Base-by-base conservation (phyloP, 139 green algal species). In the Monoraphidium neglectum region DNA sequence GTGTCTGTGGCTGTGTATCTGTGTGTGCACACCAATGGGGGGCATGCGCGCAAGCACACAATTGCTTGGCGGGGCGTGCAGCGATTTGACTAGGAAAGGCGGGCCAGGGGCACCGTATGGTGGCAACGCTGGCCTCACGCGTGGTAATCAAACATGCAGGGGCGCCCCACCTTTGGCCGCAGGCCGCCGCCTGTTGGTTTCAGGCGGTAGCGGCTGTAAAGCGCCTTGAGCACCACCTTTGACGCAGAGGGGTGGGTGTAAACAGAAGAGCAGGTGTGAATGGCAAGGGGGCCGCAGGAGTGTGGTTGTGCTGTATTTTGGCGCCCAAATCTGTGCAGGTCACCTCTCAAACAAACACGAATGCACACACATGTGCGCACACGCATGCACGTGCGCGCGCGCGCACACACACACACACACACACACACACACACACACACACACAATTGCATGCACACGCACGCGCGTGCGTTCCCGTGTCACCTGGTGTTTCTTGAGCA, bases 101-200 rank as follows among this genome's bases (percentile, higher is more conserved):
- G n/a, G n/a, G n/a, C n/a, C n/a, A n/a, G n/a, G n/a, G n/a, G n/a
- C n/a, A n/a, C n/a, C n/a, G n/a, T n/a, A n/a, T n/a, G n/a, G n/a
- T n/a, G n/a, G n/a, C n/a, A n/a, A n/a, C n/a, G n/a, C n/a, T n/a
- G n/a, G n/a, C n/a, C n/a, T n/a, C n/a, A n/a, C n/a, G n/a, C n/a
- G n/a, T n/a, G n/a, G n/a, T n/a, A n/a, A n/a, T n/a, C n/a, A n/a
- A n/a, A n/a, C n/a, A n/a, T n/a, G n/a, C n/a, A n/a, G n/a, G n/a
- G 49, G 35, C 54, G 63, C 33, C 93, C 47, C 69, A 87, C 78
- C 84, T 93, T 95, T 72, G 83, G 81, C 43, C 90, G 85, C 77
- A 95, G 80, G 37, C 90, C 90, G 51, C 90, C 90, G 12, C 82
- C 77, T 36, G 36, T 47, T 8, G 90, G 90, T 77, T 90, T 91